A percentile compares a stretch with the other conserved stretches of the same genome.
Evolutionary conservation across 805 yeast genomes (phyloP).

Genomic region (Sugiyamaella qingdaonensis): DNA sequence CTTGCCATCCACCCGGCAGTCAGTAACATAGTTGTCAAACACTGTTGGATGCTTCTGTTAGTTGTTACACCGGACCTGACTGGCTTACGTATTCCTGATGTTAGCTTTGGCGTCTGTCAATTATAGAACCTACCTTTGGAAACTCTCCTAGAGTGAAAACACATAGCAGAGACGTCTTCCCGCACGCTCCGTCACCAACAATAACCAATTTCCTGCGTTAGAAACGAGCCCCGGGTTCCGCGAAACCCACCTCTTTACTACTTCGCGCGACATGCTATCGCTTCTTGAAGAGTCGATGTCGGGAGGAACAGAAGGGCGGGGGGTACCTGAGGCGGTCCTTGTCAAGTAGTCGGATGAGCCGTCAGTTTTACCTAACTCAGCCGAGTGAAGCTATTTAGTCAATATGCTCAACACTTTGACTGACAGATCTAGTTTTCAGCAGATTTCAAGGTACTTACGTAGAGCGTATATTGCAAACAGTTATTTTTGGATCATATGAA

Average conservation of each 20-base stretch:
- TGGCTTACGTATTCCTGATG: constrained; percentile 10
- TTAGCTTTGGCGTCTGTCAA: neutral
- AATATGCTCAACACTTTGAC: neutral
- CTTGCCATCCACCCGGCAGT: constrained; percentile 90
- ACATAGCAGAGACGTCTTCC: constrained; percentile 84
- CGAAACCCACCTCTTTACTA: constrained; percentile 16
- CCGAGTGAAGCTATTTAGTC: neutral
- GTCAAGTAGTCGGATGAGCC: neutral
- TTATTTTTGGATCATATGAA: neutral
- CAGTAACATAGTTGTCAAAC: constrained; percentile 90
- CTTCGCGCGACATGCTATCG: constrained; percentile 11
- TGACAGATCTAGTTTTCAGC: too few species aligned
- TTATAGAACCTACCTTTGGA: constrained; percentile 56
- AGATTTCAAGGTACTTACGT: neutral
- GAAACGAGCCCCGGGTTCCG: neutral
- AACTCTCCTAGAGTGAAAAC: constrained; percentile 91
- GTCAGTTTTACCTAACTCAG: neutral
- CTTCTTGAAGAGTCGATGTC: too few species aligned
- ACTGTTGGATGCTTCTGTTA: constrained; percentile 77
- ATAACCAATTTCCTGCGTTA: constrained; percentile 70
- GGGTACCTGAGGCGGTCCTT: too few species aligned
- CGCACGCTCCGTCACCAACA: constrained; percentile 95
- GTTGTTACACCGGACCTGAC: neutral
- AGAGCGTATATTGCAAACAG: neutral
- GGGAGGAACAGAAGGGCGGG: too few species aligned